Evolutionary conservation across 164 flowering plant species (phyloP).

Genomic region (Chimonanthus praecox): DNA sequence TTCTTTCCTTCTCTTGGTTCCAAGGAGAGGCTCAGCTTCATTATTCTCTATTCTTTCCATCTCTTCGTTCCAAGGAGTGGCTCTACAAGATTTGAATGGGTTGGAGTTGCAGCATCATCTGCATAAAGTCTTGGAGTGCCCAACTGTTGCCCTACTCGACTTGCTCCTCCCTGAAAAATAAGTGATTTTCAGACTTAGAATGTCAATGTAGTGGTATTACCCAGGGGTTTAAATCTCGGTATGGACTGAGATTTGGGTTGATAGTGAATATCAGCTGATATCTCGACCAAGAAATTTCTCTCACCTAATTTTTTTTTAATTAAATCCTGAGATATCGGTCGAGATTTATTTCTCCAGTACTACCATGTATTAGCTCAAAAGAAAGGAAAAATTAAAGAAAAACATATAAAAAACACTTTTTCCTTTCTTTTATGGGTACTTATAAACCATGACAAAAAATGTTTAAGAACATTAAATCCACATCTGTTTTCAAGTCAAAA

Average conservation of each 20-base stretch:
- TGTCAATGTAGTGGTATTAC: not conserved
- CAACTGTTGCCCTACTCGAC: slow-evolving; percentile 6
- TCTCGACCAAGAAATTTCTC: too few species aligned
- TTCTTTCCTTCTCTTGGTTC: not conserved
- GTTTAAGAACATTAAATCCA: too few species aligned
- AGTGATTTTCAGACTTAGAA: not conserved
- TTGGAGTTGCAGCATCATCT: slow-evolving; percentile 11
- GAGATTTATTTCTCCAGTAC: too few species aligned
- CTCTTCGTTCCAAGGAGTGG: slow-evolving; percentile 14
- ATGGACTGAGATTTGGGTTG: too few species aligned
- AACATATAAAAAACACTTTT: not conserved
- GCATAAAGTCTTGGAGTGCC: slow-evolving; percentile 9
- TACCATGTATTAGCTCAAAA: not conserved
- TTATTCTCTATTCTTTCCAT: not conserved
- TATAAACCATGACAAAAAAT: not conserved
- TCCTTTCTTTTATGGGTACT: not conserved
- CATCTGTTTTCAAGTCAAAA: too few species aligned
- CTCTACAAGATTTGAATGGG: slow-evolving; percentile 12
- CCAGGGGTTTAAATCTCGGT: too few species aligned
- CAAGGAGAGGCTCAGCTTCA: slow-evolving; percentile 27
- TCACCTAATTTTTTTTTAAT: too few species aligned
- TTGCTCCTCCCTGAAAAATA: slow-evolving; percentile 17
- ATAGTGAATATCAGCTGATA: too few species aligned
- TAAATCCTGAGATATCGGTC: too few species aligned
- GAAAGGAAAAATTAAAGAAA: not conserved